Conservation (phyloP, 1,284 basidiomycete genomes). For the Sanghuangporus baumii region DNA sequence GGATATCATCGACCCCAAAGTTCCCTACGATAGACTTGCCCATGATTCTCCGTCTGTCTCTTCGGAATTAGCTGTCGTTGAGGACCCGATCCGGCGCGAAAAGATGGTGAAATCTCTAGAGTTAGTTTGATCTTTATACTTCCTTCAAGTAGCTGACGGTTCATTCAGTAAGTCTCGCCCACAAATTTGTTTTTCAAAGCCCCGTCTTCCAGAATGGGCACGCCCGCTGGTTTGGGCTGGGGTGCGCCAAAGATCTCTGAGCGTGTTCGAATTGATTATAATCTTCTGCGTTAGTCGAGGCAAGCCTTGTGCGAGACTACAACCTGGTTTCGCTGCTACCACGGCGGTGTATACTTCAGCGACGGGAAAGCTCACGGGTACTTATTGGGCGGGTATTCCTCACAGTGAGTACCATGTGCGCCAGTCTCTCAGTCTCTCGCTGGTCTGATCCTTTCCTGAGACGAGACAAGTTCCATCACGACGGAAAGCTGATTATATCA, state of each 20-base stretch:
- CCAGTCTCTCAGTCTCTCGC: neutral
- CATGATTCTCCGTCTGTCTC: neutral
- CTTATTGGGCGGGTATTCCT: slow-evolving; percentile 60
- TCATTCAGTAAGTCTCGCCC: neutral
- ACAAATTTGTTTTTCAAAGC: slow-evolving; percentile 5
- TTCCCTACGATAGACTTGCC: neutral
- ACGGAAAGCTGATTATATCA: slow-evolving; percentile 67
- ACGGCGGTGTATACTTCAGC: slow-evolving; percentile 66
- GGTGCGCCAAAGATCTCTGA: slow-evolving; percentile 22
- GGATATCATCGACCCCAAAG: neutral
- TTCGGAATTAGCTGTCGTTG: neutral
- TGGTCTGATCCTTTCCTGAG: slow-evolving; percentile 32
- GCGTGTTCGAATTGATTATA: no score
- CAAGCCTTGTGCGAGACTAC: slow-evolving; percentile 77
- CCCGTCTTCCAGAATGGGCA: slow-evolving; percentile 16
- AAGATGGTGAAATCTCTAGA: neutral
- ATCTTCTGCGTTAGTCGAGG: slow-evolving; percentile 45
- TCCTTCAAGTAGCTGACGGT: neutral
- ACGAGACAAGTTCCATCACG: slow-evolving; percentile 58
- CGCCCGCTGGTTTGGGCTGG: slow-evolving; percentile 33
- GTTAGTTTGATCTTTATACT: neutral
- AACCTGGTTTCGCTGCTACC: slow-evolving; percentile 69
- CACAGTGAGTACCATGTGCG: slow-evolving; percentile 39
- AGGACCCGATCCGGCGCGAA: neutral
- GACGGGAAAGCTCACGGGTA: slow-evolving; percentile 66